Percentiles rank a stretch among this genome's conserved stretches.
These are phyloP conservation scores for Corynascus novoguineensis DNA, from an alignment of 495 filamentous ascomycete genomes.

Conservation along the genomic window DNA sequence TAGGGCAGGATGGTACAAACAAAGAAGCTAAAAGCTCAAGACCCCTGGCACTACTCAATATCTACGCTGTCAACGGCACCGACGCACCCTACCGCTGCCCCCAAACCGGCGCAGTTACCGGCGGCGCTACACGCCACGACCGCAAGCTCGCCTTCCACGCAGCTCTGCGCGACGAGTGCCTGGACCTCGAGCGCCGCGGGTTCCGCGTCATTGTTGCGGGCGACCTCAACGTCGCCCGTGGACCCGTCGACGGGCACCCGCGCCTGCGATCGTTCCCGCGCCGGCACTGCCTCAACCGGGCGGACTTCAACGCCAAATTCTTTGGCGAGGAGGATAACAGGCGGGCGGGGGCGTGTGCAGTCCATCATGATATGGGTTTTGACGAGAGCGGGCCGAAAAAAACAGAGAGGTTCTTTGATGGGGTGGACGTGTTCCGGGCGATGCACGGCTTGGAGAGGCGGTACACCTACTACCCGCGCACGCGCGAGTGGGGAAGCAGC, in stretches of 20 bases:
- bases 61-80: slow-evolving; percentile 53
- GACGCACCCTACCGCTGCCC: slow-evolving; percentile 39
- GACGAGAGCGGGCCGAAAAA: not conserved
- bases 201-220: slow-evolving; percentile 42
- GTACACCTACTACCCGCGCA: slow-evolving; percentile 33
- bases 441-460: slow-evolving; percentile 23
- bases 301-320: slow-evolving; percentile 46
- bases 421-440: slow-evolving; percentile 30
- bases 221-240: slow-evolving; percentile 47
- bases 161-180: slow-evolving; percentile 37
- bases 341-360: slow-evolving; percentile 20
- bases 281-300: slow-evolving; percentile 45
- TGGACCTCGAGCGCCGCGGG: slow-evolving; percentile 31
- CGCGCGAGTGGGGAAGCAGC: slow-evolving; percentile 30
- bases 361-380: slow-evolving; percentile 3
- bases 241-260: slow-evolving; percentile 39
- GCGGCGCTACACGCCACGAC: slow-evolving; percentile 47
- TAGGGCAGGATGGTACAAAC: not conserved
- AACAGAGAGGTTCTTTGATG: slow-evolving; percentile 15
- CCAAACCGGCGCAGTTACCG: slow-evolving; percentile 32
- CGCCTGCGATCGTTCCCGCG: slow-evolving; percentile 34
- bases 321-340: slow-evolving; percentile 30
- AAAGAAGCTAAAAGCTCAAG: no score
- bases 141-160: slow-evolving; percentile 45
- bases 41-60: slow-evolving; percentile 40